These are phyloP conservation scores for Wilhelminamyces savonicus DNA, from an alignment of 805 yeast species.

Conservation along the genomic window DNA sequence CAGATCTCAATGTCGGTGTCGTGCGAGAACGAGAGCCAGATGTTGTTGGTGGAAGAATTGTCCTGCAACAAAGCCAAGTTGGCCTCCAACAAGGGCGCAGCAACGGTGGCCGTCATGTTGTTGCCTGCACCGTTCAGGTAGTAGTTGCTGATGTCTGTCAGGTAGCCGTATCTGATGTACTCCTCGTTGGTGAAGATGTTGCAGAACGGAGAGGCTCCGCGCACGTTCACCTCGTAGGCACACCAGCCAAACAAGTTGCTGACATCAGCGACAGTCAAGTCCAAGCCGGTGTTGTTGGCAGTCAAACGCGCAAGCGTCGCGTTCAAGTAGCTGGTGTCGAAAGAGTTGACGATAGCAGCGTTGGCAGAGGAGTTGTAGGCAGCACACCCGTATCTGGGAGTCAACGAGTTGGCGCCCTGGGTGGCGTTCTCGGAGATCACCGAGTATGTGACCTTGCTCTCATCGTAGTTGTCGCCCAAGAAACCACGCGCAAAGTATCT, in stretches of 20 bases:
- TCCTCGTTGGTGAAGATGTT: slow-evolving; percentile 63
- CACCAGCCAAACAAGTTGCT: slow-evolving; percentile 52
- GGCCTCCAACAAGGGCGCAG: slow-evolving; percentile 48
- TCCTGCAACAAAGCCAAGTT: slow-evolving; percentile 45
- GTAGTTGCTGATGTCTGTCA: slow-evolving; percentile 51
- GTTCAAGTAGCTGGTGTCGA: slow-evolving; percentile 38
- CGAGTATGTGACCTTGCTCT: slow-evolving; percentile 23
- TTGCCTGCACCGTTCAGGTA: slow-evolving; percentile 63
- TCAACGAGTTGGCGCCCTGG: slow-evolving; percentile 55
- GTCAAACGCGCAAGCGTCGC: slow-evolving; percentile 55
- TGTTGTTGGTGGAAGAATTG: slow-evolving; percentile 36
- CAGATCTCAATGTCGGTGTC: slow-evolving; percentile 62
- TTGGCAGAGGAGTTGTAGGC: slow-evolving; percentile 29
- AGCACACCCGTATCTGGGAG: slow-evolving; percentile 44
- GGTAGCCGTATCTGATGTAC: slow-evolving; percentile 56
- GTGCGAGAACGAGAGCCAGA: slow-evolving; percentile 70
- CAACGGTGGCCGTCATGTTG: slow-evolving; percentile 50
- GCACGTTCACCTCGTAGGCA: slow-evolving; percentile 68
- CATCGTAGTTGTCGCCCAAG: slow-evolving; percentile 36
- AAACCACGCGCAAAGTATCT: slow-evolving; percentile 55
- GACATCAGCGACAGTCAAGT: slow-evolving; percentile 49
- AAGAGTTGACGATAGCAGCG: slow-evolving; percentile 16
- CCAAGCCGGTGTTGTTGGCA: slow-evolving; percentile 45
- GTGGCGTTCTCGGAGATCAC: slow-evolving; percentile 40
- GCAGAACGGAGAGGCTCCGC: slow-evolving; percentile 64